phyloP scores from a whole-genome alignment of 192 early-diverging fungal genomes.

The Podila epicladia region DNA sequence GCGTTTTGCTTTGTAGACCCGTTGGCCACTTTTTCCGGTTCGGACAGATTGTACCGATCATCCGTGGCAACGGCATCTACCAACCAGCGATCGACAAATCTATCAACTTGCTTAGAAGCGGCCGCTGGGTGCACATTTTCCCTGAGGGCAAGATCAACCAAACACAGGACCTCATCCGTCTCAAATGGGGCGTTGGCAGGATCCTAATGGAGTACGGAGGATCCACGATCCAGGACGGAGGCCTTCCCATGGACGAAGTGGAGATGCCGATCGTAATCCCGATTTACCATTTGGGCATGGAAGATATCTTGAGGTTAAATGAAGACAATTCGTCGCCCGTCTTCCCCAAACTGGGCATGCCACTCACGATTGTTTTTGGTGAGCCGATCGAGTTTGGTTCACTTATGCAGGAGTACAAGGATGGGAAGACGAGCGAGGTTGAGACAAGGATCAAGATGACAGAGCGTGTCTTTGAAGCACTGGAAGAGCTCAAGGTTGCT shows the following conservation, averaged over 20 bases:
- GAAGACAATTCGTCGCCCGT: constrained; percentile 58
- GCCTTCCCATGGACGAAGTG: constrained; percentile 54
- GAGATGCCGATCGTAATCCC: constrained; percentile 52
- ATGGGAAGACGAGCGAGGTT: constrained; percentile 56
- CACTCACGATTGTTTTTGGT: constrained; percentile 74
- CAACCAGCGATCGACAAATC: constrained; percentile 87
- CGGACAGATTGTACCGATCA: constrained; percentile 84
- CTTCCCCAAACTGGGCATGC: constrained; percentile 62
- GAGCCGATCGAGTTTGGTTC: constrained; percentile 76
- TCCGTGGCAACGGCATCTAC: constrained; percentile 86
- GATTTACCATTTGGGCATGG: constrained; percentile 61
- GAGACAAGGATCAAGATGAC: constrained; percentile 66
- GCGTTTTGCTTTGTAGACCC: constrained; percentile 26
- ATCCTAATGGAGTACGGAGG: constrained; percentile 81
- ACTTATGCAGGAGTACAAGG: constrained; percentile 65
- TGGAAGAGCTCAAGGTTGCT: constrained; percentile 53
- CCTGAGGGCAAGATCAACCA: constrained; percentile 85
- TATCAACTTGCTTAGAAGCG: constrained; percentile 69
- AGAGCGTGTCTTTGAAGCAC: constrained; percentile 55
- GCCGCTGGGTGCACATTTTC: constrained; percentile 91
- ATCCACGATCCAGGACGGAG: constrained; percentile 79
- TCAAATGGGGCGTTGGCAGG: constrained; percentile 90
- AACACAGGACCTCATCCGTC: constrained; percentile 62
- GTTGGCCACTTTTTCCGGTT: constrained; percentile 73
- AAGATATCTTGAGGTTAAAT: constrained; percentile 65